phyloP scores from a whole-genome alignment of 176 grass and related monocot species.

The Musa acuminata region DNA sequence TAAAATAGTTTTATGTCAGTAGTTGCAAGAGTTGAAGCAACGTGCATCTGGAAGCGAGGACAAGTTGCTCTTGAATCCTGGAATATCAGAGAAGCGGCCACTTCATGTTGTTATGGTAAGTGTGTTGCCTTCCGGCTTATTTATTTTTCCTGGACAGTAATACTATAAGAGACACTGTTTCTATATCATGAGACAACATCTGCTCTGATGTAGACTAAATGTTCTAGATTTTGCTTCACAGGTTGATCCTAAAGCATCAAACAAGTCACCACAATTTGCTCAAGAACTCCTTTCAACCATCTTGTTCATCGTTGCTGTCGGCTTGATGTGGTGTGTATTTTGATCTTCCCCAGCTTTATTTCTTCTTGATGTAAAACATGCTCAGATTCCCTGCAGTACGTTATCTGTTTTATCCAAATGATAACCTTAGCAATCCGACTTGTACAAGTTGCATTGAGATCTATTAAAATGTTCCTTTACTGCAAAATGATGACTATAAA shows the following conservation, averaged over 20 bases:
- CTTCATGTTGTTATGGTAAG: slow-evolving; percentile 96
- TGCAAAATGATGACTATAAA: not conserved
- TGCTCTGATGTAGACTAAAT: not conserved
- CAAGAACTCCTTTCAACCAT: slow-evolving; percentile 79
- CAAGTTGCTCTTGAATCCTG: slow-evolving; percentile 65
- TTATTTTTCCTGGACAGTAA: slow-evolving; percentile 10
- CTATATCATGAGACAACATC: not conserved
- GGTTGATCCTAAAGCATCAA: slow-evolving; percentile 90
- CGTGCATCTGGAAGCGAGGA: slow-evolving; percentile 77
- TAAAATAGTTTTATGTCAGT: slow-evolving; percentile 63
- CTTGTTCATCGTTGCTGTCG: slow-evolving; percentile 65
- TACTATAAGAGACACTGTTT: no score
- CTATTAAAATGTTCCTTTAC: not conserved
- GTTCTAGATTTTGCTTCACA: slow-evolving; percentile 35
- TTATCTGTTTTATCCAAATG: slow-evolving; percentile 17
- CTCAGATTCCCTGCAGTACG: not conserved
- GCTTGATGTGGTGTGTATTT: slow-evolving; percentile 68
- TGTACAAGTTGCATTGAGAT: not conserved
- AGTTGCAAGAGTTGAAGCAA: slow-evolving; percentile 98
- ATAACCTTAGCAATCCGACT: not conserved
- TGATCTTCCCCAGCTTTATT: not conserved
- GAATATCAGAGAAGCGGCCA: slow-evolving; percentile 94
- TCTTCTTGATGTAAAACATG: not conserved
- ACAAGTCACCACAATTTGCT: slow-evolving; percentile 73
- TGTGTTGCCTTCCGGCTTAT: slow-evolving; percentile 5